Percentiles rank a stretch among this genome's conserved stretches.
These are phyloP conservation scores for Lepidopterella palustris DNA, from an alignment of 495 filamentous ascomycete species.

Conservation along the genomic window DNA sequence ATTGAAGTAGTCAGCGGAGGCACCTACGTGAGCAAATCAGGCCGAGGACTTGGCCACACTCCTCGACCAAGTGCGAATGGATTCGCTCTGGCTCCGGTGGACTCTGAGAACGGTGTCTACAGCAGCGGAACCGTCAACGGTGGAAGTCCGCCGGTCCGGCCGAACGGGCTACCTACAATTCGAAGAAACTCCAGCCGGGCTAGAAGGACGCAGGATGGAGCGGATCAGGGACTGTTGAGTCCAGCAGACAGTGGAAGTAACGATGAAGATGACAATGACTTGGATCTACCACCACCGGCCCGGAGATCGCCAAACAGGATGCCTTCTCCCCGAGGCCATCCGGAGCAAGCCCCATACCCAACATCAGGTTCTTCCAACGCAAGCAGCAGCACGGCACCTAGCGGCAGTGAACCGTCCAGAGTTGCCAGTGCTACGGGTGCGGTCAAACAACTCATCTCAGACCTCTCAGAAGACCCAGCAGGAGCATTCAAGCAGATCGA, in stretches of 20 bases:
- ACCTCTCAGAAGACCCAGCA: constrained; percentile 78
- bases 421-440: constrained; percentile 53
- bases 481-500: constrained; percentile 90
- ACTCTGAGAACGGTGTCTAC: constrained; percentile 42
- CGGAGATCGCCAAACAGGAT: constrained; percentile 29
- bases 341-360: constrained; percentile 26
- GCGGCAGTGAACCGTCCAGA: constrained; percentile 29
- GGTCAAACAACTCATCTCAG: constrained; percentile 64
- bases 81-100: constrained; percentile 46
- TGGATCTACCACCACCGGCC: constrained; percentile 45
- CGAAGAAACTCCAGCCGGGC: constrained; percentile 45
- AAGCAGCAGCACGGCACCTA: constrained; percentile 28
- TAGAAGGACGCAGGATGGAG: constrained; percentile 41
- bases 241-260: constrained; percentile 52
- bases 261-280: constrained; percentile 50
- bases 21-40: constrained; percentile 59
- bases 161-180: constrained; percentile 40
- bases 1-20: constrained; percentile 76
- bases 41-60: constrained; percentile 63
- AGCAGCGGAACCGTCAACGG: constrained; percentile 46
- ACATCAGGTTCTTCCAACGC: constrained; percentile 27
- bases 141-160: constrained; percentile 43
- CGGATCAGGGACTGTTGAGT: constrained; percentile 61
- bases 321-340: constrained; percentile 20
- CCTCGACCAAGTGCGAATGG: constrained; percentile 56